A percentile compares a stretch with the other conserved stretches of the same genome.
Evolutionary conservation across 176 grass and related monocot genomes (phyloP).

Genomic region (Ensete glaucum): DNA sequence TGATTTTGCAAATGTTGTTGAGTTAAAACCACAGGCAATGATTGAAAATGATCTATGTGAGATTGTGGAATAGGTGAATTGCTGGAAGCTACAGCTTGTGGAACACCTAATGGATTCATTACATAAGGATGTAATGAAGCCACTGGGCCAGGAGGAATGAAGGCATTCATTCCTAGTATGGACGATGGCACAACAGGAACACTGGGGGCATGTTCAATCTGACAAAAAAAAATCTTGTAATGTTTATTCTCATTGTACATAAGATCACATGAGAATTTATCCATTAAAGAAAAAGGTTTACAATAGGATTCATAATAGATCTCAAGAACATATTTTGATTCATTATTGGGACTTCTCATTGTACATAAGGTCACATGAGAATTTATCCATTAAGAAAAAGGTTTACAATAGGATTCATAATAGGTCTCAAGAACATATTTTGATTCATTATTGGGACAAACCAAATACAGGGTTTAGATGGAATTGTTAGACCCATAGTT

Average conservation of each 20-base stretch:
- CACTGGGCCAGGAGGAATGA: constrained; percentile 46
- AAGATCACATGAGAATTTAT: background rate
- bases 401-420: no score
- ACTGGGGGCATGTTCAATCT: constrained; percentile 37
- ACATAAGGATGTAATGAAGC: constrained; percentile 58
- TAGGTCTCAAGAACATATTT: no score
- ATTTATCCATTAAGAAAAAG: background rate
- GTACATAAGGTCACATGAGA: background rate
- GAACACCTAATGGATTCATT: constrained; percentile 61
- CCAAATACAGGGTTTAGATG: no score
- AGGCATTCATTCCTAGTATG: constrained; percentile 43
- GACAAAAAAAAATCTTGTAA: constrained; percentile 10
- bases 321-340: no score
- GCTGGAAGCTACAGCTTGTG: constrained; percentile 39
- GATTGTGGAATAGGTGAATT: constrained; percentile 48
- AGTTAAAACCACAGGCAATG: constrained; percentile 24
- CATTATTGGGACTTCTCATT: background rate
- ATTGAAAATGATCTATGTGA: constrained; percentile 45
- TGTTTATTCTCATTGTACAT: background rate
- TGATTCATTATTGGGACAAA: no score
- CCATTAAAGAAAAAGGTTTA: no score
- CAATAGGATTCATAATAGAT: no score
- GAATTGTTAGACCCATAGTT: no score
- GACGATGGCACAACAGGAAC: constrained; percentile 45
- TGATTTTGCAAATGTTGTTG: constrained; percentile 37